Percentiles rank a stretch among this genome's conserved stretches.
These are phyloP conservation scores for Beauveria bassiana DNA, from an alignment of 2,329 filamentous ascomycete species.

Conservation along the genomic window DNA sequence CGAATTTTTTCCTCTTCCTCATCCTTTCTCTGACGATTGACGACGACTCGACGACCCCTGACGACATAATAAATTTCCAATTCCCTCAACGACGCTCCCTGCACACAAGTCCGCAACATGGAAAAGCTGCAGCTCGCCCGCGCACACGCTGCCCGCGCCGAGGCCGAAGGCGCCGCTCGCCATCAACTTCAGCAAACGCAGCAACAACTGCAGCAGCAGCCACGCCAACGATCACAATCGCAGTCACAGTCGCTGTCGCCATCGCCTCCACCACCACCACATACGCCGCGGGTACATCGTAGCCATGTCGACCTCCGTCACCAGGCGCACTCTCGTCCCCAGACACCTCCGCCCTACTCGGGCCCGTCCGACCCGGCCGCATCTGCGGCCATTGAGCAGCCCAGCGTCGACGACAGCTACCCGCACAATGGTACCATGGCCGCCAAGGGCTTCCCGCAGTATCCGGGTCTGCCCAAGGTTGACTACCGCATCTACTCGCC, in stretches of 20 bases:
- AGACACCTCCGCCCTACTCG: slow-evolving; percentile 28
- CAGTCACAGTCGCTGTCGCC: neutral
- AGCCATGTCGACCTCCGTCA: neutral
- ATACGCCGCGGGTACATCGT: neutral
- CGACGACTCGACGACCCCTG: neutral
- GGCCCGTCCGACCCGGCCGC: slow-evolving; percentile 21
- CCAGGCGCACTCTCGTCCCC: neutral
- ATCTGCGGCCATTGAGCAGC: slow-evolving; percentile 6
- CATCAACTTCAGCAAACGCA: neutral
- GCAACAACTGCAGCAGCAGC: neutral
- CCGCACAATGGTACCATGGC: slow-evolving; percentile 15
- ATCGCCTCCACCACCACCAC: neutral
- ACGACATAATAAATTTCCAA: neutral
- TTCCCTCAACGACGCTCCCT: neutral
- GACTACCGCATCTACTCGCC: slow-evolving; percentile 47
- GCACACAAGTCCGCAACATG: neutral
- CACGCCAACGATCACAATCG: neutral
- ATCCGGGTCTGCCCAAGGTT: slow-evolving; percentile 39
- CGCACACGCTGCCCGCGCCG: slow-evolving; percentile 6
- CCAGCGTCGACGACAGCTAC: slow-evolving; percentile 11
- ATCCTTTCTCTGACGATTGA: neutral
- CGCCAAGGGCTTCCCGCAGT: slow-evolving; percentile 23
- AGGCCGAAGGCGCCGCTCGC: neutral
- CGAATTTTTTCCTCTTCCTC: neutral
- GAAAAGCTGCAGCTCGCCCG: slow-evolving; percentile 10